Evolutionary conservation across 768 basidiomycete species (phyloP), one percentile per base, ranked within the genome.

Genomic region (Piloderma croceum): DNA sequence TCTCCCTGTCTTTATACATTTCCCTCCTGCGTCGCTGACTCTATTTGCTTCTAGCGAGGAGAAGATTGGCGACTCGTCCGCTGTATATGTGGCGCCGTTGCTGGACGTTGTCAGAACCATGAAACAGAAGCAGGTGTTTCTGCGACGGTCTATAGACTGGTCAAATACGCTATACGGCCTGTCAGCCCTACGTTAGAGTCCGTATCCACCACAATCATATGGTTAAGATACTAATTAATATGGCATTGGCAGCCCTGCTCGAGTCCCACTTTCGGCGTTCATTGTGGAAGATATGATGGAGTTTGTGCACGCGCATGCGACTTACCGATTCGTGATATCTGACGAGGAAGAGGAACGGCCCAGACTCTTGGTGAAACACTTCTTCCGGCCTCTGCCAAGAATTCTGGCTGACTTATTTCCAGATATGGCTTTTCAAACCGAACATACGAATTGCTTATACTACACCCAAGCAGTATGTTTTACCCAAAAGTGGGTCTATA

Each of bases 361-460:
- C 4, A 70, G 83, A 39, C 71, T 97, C 11, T 65, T 96, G 46
- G 91, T 96, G n/a, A n/a, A n/a, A n/a, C n/a, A 39, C 43, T 85
- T 67, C 5, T 31, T 20, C 20, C 15, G 21, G 3, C n/a, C 21
- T 38, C 19, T 4, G 21, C 23, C 31, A 33, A 10, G 29, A 3
- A 9, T 1, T 37, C 31, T 6, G 34, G 24, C 11, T 23, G 44
- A 40, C 12, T 21, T 21, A 4, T 23, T 9, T 37, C 13, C 54
- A 93, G 91, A 71, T 97, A 17, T 97, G 94, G 93, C 57, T 97
- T 17, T 96, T 98, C 74, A 96, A 93, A 60, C 91, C 92, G 1
- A 81, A 73, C 47, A 78, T 98, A 49, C 77, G 76, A 9, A 61
- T 97, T 11, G 78, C 90, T 1, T 93, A 90, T 56, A 73, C 76